Evolutionary conservation across 2,329 filamentous ascomycete species (phyloP).

Genomic region (Botrytis tulipae): DNA sequence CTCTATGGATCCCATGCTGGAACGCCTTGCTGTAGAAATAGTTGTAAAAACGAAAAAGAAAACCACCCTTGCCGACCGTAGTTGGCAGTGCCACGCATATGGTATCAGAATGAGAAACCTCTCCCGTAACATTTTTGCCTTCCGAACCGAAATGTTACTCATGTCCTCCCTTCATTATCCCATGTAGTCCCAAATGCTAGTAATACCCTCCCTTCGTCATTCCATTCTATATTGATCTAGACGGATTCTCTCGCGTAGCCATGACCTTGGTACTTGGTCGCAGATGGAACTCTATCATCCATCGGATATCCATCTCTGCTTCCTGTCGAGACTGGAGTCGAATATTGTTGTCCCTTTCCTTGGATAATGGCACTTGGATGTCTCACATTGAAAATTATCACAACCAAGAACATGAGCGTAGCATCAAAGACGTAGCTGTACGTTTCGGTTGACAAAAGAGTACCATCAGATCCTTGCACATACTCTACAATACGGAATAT

Average conservation of each 20-base stretch:
- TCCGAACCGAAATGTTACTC: neutral
- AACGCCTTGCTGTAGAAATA: neutral
- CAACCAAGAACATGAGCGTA: slow-evolving; percentile 43
- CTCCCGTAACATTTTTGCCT: too few species aligned
- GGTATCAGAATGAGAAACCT: neutral
- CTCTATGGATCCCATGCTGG: neutral
- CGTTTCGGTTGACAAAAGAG: slow-evolving; percentile 45
- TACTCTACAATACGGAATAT: slow-evolving; percentile 52
- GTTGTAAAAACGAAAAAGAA: neutral
- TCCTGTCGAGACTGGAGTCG: neutral
- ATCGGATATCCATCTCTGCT: neutral
- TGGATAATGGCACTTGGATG: slow-evolving; percentile 36
- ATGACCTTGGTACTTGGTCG: neutral
- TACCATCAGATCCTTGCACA: slow-evolving; percentile 44
- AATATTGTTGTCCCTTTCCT: neutral
- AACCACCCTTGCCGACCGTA: neutral
- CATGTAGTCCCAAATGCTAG: neutral
- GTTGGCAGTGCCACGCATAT: neutral
- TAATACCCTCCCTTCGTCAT: too few species aligned
- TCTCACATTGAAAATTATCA: slow-evolving; percentile 40
- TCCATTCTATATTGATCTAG: neutral
- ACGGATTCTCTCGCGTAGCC: neutral
- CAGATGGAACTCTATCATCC: neutral
- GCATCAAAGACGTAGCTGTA: slow-evolving; percentile 49
- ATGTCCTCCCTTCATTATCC: too few species aligned